Evolutionary conservation across 371 early-diverging fungal genomes (phyloP).

Genomic region (Mucor lusitanicus): DNA sequence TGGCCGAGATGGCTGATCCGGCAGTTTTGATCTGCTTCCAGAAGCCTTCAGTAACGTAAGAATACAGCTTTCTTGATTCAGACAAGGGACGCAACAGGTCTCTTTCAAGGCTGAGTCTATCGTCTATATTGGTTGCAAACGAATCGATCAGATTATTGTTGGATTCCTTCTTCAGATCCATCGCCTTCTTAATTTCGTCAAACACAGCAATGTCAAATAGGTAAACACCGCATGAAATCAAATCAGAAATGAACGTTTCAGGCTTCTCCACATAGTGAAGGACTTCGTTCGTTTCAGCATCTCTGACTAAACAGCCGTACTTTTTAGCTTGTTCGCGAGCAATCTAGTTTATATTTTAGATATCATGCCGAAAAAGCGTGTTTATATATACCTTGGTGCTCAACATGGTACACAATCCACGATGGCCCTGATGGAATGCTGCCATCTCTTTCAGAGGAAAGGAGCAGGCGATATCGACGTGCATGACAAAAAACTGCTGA

Average conservation of each 20-base stretch:
- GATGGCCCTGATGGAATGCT: constrained; percentile 74
- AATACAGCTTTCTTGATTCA: constrained; percentile 79
- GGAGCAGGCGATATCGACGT: constrained; percentile 92
- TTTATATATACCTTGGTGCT: constrained; percentile 69
- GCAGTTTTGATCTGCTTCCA: constrained; percentile 97
- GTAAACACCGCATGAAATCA: constrained; percentile 94
- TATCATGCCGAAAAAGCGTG: no score
- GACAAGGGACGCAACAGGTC: constrained; percentile 89
- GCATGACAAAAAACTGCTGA: constrained; percentile 90
- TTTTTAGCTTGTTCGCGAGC: constrained; percentile 73
- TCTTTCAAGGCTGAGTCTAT: constrained; percentile 86
- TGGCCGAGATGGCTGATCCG: constrained; percentile 92
- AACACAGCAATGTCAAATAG: constrained; percentile 88
- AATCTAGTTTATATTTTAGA: constrained; percentile 32
- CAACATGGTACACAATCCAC: constrained; percentile 84
- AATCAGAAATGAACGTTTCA: constrained; percentile 89
- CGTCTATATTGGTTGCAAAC: constrained; percentile 38
- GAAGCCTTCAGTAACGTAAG: constrained; percentile 76
- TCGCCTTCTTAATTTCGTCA: constrained; percentile 79
- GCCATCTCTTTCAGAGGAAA: constrained; percentile 90
- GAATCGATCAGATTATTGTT: constrained; percentile 16
- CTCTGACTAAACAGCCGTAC: constrained; percentile 91
- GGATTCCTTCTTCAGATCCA: constrained; percentile 58
- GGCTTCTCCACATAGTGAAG: constrained; percentile 98
- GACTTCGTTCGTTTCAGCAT: constrained; percentile 82